Base-by-base conservation (phyloP, 768 basidiomycete genomes). In the Antrodiella citrinella region DNA sequence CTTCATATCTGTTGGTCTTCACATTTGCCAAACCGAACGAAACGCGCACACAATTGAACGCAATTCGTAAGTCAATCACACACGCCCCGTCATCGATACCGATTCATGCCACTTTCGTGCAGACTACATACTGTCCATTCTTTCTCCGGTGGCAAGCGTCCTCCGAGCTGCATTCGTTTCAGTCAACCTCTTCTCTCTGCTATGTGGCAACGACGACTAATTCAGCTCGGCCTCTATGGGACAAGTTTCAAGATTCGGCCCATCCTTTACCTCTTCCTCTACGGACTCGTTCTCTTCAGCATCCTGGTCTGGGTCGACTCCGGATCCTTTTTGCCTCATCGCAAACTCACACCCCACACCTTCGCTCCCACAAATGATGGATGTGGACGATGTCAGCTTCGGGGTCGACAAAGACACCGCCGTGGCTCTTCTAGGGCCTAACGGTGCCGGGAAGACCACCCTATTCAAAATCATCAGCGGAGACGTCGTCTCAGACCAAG, bases 401-500 rank as follows among this genome's bases (percentile, higher is more conserved):
- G 81, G 80, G 0, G 81, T 88, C 22, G 65, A 77, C 0, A 67
- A 65, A 38, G 75, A 85, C 42, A 82, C 80, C 44, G 69, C 84
- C n/a, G 86, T 88, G 55, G 85, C 82, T 3, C 64, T 90, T 53
- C 70, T 91, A 12, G 88, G 88, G 1, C 88, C 88, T 1, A 91
- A 90, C 55, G 88, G 88, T 4, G 88, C 86, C 9, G 87, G 88
- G 0, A 90, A 90, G 65, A 89, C 85, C 10, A 88, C 88, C 0
- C 83, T 81, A 0, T 86, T 90, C 64, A 86, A 87, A 54, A 76
- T 87, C 59, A 88, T 91, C 52, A 84, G 84, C 21, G 85, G 84
- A 0, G 81, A 87, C 56, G 69, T 84, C 24, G 62, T 77, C 22
- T 86, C 86, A 0, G 80, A 86, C 54, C 54, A 65, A 0, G 88